Evolutionary conservation across 495 filamentous ascomycete genomes (phyloP).

Genomic region (Daldinia grandis): DNA sequence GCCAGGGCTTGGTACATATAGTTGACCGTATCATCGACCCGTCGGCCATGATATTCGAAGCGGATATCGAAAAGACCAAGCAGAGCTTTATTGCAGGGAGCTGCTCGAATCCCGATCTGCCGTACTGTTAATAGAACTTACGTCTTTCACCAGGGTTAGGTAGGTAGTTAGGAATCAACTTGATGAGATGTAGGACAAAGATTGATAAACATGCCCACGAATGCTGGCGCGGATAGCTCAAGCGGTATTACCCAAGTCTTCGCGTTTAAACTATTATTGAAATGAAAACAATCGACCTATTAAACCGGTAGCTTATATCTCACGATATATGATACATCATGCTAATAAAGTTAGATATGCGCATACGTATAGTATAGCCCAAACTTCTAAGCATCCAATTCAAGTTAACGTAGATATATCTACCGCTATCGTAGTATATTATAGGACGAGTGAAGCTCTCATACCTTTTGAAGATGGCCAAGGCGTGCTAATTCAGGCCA

Average conservation of each 20-base stretch:
- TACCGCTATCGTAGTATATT: background rate
- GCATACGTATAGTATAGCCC: too few species aligned
- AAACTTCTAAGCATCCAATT: too few species aligned
- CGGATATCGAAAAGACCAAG: conserved; percentile 36
- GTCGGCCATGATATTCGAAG: conserved; percentile 41
- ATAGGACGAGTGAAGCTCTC: background rate
- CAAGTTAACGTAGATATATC: background rate
- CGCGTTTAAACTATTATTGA: background rate
- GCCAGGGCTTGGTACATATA: background rate
- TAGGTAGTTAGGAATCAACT: background rate
- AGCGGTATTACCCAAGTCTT: too few species aligned
- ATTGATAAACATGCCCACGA: too few species aligned
- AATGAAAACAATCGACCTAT: background rate
- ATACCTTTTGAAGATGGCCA: background rate
- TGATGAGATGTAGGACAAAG: background rate
- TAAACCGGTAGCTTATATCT: background rate
- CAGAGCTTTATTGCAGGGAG: conserved; percentile 43
- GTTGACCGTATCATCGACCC: conserved; percentile 27
- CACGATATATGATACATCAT: background rate
- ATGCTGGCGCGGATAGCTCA: too few species aligned
- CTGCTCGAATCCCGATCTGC: conserved; percentile 40
- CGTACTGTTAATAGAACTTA: conserved; percentile 25
- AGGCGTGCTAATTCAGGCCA: background rate
- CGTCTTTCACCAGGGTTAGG: background rate
- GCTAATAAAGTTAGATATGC: background rate